Evolutionary conservation across 1,284 basidiomycete species (phyloP), one percentile per base, ranked within the genome.

Genomic region (Trametes hirsuta): DNA sequence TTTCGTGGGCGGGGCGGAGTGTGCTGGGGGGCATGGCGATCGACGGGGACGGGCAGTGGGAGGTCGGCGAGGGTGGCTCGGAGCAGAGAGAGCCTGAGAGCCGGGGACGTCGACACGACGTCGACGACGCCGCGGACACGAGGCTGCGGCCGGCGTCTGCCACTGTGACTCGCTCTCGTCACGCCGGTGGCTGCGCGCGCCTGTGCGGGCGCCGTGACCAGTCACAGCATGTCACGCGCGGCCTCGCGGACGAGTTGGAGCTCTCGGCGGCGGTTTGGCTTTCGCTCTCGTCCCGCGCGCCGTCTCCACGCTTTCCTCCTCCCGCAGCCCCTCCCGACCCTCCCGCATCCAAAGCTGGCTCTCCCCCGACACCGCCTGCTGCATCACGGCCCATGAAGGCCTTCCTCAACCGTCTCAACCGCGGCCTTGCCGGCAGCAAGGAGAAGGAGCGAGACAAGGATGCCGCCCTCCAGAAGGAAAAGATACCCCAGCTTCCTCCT

Each of bases 401-500:
- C 52, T 88, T 91, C 68, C 82, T 92, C 74, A 81, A 83, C 71
- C 84, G 89, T 69, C 79, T 91, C 66, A 89, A 91, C 74, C 77
- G 88, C 63, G 85, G 86, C 64, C 80, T 84, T 61, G 77, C 82
- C 55, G 77, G 76, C 68, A 73, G 74, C 66, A 88, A 87, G 73
- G 85, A 87, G 53, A 72, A 68, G 63, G 73, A 74, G 64, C 86
- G 79, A 74, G 84, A 88, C 65, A 80, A 78, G 64, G 79, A 82
- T 62, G 66, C 67, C 35, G 36, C 44, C 5, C 61, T 72, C 67
- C 76, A 75, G 67, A 83, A 79, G 74, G 87, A 87, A 76, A 89
- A 88, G 76, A 82, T 88, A 68, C 80, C 84, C 12, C 85, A 85
- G 45, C 78, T 91, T 12, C 84, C 82, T 37, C 76, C 82, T 1